Evolutionary conservation across 768 basidiomycete species (phyloP), one percentile per base, ranked within the genome.

Genomic region (Phlebiopsis flavidoalba): DNA sequence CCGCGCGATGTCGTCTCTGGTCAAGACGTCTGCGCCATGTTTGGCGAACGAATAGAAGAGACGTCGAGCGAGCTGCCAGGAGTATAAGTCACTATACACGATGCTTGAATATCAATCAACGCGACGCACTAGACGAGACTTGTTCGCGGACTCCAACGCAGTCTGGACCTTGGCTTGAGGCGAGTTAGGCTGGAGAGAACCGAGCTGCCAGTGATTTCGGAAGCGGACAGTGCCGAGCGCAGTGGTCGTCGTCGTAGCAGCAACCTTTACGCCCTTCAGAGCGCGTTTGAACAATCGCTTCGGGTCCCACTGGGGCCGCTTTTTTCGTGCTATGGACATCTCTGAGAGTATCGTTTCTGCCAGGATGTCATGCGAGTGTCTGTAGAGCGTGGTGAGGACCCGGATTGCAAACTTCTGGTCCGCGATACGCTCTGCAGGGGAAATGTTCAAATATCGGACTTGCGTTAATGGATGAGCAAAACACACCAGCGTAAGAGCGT

Each of bases 141-240:
- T 94, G 75, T 91, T 93, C 1, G 88, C 83, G 1, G 88, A 90
- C 62, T 85, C 81, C 17, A 97, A 75, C 5, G 91, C 90, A 5
- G 85, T 86, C 65, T 88, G 84, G 48, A 95, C 89, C 75, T 89
- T 84, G 24, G 88, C 87, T 68, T 84, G 83, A 0, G 91, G 89
- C 0, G 90, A 91, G 69, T 95, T 94, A 46, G 93, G 93, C 71
- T 95, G 93, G 21, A 95, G 73, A 8, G 40, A n/a, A 95, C 82
- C 43, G 86, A 87, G 61, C 84, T 85, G 53, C 83, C 83, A 8
- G 82, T 78, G 65, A 86, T 85, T 67, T 86, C 83, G 17, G 76
- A 79, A 8, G 84, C 85, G 26, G 57, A 86, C 82, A 61, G 84
- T 86, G 26, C 85, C 84, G 15, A 86, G 73, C 0, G 80, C 83